Conservation (phyloP, 768 basidiomycete species). For the Trametes maxima region DNA sequence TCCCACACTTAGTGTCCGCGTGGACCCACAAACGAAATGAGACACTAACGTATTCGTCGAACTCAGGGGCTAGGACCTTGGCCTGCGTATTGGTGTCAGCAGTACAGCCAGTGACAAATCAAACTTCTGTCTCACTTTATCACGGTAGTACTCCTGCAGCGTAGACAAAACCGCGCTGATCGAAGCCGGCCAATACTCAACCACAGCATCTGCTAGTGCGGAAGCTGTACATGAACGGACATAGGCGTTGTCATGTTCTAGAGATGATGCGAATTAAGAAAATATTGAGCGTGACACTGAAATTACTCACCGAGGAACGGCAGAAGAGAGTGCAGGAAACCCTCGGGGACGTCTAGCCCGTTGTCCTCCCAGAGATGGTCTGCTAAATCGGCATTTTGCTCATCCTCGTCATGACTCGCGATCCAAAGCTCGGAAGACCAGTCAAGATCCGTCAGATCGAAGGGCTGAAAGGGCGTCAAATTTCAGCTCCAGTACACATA, state of each 20-base stretch:
- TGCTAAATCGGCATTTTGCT: conserved; percentile 86
- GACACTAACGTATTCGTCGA: conserved; percentile 81
- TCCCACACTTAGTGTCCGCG: conserved; percentile 1
- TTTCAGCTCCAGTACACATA: background rate
- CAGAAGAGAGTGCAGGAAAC: conserved; percentile 59
- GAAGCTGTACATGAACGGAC: conserved; percentile 73
- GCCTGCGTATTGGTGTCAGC: conserved; percentile 51
- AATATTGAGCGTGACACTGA: background rate
- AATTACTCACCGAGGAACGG: conserved; percentile 62
- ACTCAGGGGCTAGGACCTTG: conserved; percentile 86
- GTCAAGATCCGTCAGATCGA: conserved; percentile 92
- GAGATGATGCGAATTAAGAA: background rate
- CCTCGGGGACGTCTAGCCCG: conserved; percentile 82
- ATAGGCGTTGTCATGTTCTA: conserved; percentile 80
- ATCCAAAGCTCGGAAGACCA: conserved; percentile 92
- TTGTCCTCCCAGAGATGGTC: conserved; percentile 93
- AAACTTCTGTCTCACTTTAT: conserved; percentile 56
- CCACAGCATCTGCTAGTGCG: conserved; percentile 75
- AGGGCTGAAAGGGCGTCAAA: conserved; percentile 55
- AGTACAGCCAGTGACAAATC: background rate
- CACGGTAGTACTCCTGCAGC: conserved; percentile 76
- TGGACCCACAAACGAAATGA: conserved; percentile 1
- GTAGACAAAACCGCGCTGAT: conserved; percentile 48
- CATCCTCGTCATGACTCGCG: conserved; percentile 85
- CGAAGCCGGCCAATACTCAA: conserved; percentile 64